Conservation (phyloP, 2,329 filamentous ascomycete species). For the Penicillium palitans region DNA sequence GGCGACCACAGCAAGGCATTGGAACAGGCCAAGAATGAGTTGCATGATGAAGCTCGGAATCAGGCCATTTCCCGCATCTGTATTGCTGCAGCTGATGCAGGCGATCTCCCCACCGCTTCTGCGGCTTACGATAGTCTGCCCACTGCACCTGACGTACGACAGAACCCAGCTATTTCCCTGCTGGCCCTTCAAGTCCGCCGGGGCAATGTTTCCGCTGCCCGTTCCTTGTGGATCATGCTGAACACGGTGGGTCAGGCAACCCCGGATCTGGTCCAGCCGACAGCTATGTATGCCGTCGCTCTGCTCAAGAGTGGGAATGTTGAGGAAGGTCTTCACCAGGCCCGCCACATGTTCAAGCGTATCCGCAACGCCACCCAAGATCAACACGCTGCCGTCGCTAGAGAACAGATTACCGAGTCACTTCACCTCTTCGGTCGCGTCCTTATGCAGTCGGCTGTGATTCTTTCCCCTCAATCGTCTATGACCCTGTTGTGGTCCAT, state of each 20-base stretch:
- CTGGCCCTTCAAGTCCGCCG: constrained; percentile 82
- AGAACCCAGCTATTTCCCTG: constrained; percentile 70
- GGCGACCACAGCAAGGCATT: constrained; percentile 73
- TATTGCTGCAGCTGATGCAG: constrained; percentile 75
- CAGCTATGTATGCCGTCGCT: constrained; percentile 85
- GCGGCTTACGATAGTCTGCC: constrained; percentile 64
- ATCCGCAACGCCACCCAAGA: constrained; percentile 60
- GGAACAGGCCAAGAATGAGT: constrained; percentile 62
- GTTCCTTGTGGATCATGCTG: constrained; percentile 77
- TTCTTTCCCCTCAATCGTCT: constrained; percentile 55
- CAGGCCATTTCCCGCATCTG: constrained; percentile 72
- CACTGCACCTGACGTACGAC: constrained; percentile 53
- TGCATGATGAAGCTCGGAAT: constrained; percentile 60
- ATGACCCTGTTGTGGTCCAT: constrained; percentile 64
- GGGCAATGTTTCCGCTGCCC: constrained; percentile 74
- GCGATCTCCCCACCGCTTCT: constrained; percentile 67
- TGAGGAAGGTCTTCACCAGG: constrained; percentile 75
- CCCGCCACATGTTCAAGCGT: constrained; percentile 82
- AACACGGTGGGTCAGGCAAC: constrained; percentile 59
- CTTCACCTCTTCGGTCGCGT: constrained; percentile 67
- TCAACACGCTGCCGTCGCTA: constrained; percentile 53
- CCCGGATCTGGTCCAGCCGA: constrained; percentile 75
- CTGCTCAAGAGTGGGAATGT: constrained; percentile 83
- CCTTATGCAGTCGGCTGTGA: constrained; percentile 54
- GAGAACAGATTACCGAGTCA: constrained; percentile 84